Evolutionary conservation across 139 green algal genomes (phyloP).

Genomic region (Edaphochlamys debaryana): DNA sequence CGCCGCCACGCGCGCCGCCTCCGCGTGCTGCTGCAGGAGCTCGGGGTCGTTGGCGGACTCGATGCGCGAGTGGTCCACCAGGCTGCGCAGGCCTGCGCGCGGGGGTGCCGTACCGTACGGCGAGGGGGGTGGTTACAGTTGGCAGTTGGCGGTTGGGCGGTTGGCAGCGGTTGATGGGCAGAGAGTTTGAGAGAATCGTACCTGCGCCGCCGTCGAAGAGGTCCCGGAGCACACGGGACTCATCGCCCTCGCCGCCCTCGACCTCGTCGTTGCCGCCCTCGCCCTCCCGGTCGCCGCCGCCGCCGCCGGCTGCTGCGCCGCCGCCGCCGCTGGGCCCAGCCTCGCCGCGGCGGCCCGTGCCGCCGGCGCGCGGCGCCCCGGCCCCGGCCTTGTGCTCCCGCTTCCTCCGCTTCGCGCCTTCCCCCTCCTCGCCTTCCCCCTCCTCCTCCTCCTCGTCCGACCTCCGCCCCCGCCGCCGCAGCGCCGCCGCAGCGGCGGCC

Average conservation of each 20-base stretch:
- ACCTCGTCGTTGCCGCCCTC: background rate
- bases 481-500: conserved; percentile 4
- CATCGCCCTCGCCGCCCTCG: conserved; percentile 30
- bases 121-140: background rate
- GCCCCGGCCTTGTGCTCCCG: background rate
- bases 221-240: conserved; percentile 82
- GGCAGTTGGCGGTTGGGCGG: no score
- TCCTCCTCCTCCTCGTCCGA: background rate
- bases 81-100: conserved; percentile 57
- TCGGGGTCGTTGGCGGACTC: conserved; percentile 79
- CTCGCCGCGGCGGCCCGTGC: background rate
- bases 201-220: conserved; percentile 87
- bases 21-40: conserved; percentile 26
- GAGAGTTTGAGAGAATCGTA: no score
- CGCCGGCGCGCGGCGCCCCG: no score
- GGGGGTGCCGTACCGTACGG: no score
- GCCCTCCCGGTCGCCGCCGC: background rate
- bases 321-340: background rate
- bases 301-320: background rate
- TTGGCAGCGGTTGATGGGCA: background rate
- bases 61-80: conserved; percentile 89
- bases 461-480: conserved; percentile 3
- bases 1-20: conserved; percentile 69
- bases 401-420: background rate
- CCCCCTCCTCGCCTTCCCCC: background rate